A percentile compares a stretch with the other conserved stretches of the same genome.
Conservation (phyloP, 208 protist genomes). For the Zelonia costaricensis region DNA sequence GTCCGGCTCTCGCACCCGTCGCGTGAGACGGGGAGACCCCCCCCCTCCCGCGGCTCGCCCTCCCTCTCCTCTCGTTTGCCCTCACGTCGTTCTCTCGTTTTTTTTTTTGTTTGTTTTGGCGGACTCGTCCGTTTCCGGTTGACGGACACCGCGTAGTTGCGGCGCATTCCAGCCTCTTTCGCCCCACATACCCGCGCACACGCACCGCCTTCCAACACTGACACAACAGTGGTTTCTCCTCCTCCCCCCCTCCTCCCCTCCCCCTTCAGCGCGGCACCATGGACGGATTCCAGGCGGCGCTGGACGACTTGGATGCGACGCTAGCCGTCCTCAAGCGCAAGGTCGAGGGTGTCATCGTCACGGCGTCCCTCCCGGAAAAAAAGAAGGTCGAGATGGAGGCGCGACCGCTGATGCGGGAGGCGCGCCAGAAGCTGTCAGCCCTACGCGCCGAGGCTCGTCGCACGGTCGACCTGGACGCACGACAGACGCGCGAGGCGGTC, state of each 20-base stretch:
- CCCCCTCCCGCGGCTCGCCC: too few relatives aligned
- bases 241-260: too few relatives aligned
- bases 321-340: constrained; percentile 39
- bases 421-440: constrained; percentile 57
- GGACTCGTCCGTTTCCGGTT: too few relatives aligned
- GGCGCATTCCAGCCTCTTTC: too few relatives aligned
- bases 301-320: constrained; percentile 50
- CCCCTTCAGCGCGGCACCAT: constrained; percentile 5
- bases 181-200: too few relatives aligned
- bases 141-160: too few relatives aligned
- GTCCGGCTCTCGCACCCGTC: too few relatives aligned
- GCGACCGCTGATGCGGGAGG: constrained; percentile 65
- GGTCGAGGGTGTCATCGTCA: constrained; percentile 58
- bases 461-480: constrained; percentile 43
- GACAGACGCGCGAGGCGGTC: constrained; percentile 52
- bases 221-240: too few relatives aligned
- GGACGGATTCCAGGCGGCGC: constrained; percentile 41
- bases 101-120: constrained; percentile 1
- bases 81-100: background rate
- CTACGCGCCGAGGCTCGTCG: constrained; percentile 73
- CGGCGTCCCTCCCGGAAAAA: constrained; percentile 53
- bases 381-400: constrained; percentile 66
- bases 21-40: too few relatives aligned
- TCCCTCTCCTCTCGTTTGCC: background rate
- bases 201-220: too few relatives aligned